Evolutionary conservation across 106 monocot genomes (phyloP).

Genomic region (Cymbidium sinense): DNA sequence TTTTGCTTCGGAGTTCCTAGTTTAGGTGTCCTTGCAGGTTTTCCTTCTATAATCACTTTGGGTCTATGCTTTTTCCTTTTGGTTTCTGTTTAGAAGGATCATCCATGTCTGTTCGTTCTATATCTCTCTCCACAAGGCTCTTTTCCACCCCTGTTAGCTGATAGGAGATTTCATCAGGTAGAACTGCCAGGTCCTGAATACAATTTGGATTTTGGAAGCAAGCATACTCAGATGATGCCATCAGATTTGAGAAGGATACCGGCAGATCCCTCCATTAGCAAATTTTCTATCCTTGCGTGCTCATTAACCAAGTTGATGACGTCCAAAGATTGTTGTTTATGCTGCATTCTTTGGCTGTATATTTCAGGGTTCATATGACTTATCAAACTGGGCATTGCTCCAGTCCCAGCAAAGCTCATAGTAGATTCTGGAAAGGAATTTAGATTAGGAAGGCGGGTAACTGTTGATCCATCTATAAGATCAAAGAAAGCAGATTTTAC

Average conservation of each 20-base stretch:
- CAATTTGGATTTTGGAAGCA: slow-evolving; percentile 7
- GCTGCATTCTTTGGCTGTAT: not conserved
- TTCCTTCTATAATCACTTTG: slow-evolving; percentile 66
- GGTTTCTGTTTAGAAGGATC: slow-evolving; percentile 28
- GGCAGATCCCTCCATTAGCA: not conserved
- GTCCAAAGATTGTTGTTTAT: not conserved
- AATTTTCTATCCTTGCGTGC: not conserved
- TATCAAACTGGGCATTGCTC: not conserved
- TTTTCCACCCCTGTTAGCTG: slow-evolving; percentile 1
- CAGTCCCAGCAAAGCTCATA: not conserved
- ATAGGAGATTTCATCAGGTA: slow-evolving; percentile 2
- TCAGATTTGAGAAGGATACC: slow-evolving; percentile 13
- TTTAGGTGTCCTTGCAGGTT: slow-evolving; percentile 29
- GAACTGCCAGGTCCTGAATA: not conserved
- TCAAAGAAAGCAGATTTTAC: not conserved
- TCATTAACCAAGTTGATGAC: slow-evolving; percentile 9
- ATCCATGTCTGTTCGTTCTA: slow-evolving; percentile 15
- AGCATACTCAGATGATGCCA: not conserved
- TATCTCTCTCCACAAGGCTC: not conserved
- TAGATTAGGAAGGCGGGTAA: slow-evolving; percentile 13
- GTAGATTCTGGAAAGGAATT: slow-evolving; percentile 13
- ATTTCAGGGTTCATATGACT: slow-evolving; percentile 8
- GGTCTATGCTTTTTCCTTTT: slow-evolving; percentile 53
- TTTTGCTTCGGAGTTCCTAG: slow-evolving; percentile 28
- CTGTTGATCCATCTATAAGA: slow-evolving; percentile 10